These are phyloP conservation scores for Calonectria ilicicola DNA, from an alignment of 2,329 filamentous ascomycete species.

Conservation along the genomic window DNA sequence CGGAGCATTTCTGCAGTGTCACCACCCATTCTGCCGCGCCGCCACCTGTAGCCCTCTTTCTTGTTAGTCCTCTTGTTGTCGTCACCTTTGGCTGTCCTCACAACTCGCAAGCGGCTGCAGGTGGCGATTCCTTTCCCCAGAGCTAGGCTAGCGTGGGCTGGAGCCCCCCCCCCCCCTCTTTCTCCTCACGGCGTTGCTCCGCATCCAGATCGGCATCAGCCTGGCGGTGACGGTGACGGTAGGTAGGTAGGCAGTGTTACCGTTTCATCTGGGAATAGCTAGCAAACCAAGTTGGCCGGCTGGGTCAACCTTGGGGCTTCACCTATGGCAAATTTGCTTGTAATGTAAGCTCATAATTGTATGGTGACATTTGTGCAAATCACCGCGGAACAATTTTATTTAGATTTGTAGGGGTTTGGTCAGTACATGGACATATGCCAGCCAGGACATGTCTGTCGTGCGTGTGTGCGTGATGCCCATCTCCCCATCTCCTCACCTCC, in stretches of 20 bases:
- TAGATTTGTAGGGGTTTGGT: not conserved
- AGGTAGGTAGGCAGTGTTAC: too few species aligned
- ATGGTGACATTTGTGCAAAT: not conserved
- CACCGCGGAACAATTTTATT: not conserved
- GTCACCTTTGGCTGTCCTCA: not conserved
- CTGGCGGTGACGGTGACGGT: not conserved
- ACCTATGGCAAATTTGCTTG: not conserved
- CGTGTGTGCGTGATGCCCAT: not conserved
- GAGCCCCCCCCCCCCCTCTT: not conserved
- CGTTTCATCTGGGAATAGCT: not conserved
- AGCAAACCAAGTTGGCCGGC: not conserved
- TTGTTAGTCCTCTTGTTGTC: too few species aligned
- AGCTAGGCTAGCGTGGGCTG: not conserved
- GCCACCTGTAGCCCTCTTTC: not conserved
- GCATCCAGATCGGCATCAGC: constrained; percentile 1
- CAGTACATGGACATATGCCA: not conserved
- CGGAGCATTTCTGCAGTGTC: not conserved
- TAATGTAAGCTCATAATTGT: not conserved
- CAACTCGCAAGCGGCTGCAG: not conserved
- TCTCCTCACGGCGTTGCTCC: constrained; percentile 1
- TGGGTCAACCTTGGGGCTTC: not conserved
- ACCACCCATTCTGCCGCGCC: not conserved
- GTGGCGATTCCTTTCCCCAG: constrained; percentile 6
- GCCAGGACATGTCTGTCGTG: not conserved
- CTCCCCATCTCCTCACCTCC: too few species aligned